phyloP scores from a whole-genome alignment of 1,139 yeast genomes.

The Geotrichum candidum region DNA sequence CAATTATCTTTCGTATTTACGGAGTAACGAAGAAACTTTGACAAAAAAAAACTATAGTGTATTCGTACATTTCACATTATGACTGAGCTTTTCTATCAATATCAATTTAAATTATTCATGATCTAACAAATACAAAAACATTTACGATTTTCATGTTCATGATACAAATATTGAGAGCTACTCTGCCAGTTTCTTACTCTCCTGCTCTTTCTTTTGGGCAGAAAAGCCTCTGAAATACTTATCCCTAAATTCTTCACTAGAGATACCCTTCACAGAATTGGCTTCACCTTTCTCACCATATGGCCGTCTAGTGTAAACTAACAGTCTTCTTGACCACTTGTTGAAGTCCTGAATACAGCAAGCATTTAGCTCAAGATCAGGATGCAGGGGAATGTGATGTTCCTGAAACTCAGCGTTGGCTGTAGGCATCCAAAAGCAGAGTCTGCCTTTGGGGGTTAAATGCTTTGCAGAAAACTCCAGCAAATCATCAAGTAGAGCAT shows the following conservation, averaged over 20 bases:
- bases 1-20: no score
- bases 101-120: not conserved
- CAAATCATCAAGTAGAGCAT: slow-evolving; percentile 68
- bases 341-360: slow-evolving; percentile 82
- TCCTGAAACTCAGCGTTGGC: slow-evolving; percentile 78
- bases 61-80: no score
- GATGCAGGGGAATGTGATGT: slow-evolving; percentile 73
- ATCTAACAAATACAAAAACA: not conserved
- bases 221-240: slow-evolving; percentile 69
- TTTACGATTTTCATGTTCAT: not conserved
- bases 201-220: not conserved
- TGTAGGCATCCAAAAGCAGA: slow-evolving; percentile 98
- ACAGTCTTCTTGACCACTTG: slow-evolving; percentile 83
- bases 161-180: not conserved
- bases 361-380: slow-evolving; percentile 60
- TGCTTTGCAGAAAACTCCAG: slow-evolving; percentile 65
- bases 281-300: slow-evolving; percentile 53
- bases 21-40: no score
- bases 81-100: no score
- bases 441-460: slow-evolving; percentile 66
- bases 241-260: slow-evolving; percentile 60
- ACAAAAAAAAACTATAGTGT: no score
- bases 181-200: not conserved
- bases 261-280: slow-evolving; percentile 38
- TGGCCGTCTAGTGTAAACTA: slow-evolving; percentile 73